phyloP scores from a whole-genome alignment of 257 asterid species.

The Nicotiana obtusifolia region DNA sequence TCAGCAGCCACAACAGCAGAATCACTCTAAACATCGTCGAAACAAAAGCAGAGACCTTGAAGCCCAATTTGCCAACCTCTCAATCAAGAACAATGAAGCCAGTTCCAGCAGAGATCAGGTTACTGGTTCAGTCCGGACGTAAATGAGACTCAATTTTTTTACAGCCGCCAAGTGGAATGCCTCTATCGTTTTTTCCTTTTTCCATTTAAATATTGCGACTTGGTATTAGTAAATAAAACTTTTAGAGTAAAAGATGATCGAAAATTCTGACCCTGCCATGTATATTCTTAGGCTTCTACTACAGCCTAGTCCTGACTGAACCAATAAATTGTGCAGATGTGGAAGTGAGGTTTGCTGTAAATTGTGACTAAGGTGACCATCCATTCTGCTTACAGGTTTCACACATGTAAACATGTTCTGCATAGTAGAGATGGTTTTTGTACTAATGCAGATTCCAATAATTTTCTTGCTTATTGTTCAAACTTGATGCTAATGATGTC shows the following conservation, averaged over 20 bases:
- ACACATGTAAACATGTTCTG: neutral
- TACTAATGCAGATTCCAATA: neutral
- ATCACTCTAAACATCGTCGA: slow-evolving; percentile 37
- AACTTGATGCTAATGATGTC: neutral
- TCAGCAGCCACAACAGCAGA: slow-evolving; percentile 28
- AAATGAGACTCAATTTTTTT: neutral
- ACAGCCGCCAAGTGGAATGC: slow-evolving; percentile 1
- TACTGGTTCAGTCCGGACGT: slow-evolving; percentile 29
- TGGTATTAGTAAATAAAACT: neutral
- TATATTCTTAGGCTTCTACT: slow-evolving; percentile 10
- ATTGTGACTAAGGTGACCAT: neutral
- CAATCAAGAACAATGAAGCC: slow-evolving; percentile 32
- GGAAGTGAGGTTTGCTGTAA: slow-evolving; percentile 5
- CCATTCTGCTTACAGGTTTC: neutral
- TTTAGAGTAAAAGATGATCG: slow-evolving; percentile 2
- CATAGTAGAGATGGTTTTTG: slow-evolving; percentile 5
- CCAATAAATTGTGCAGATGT: neutral
- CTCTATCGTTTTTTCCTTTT: neutral
- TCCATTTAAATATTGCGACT: neutral
- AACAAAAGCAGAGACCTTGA: slow-evolving; percentile 45
- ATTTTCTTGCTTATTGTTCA: neutral
- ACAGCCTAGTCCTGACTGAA: neutral
- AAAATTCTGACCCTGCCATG: slow-evolving; percentile 16
- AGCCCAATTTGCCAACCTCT: slow-evolving; percentile 24
- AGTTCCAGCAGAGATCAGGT: slow-evolving; percentile 30